Conservation (phyloP, 129 eudicot species). For the Artemisia tridentata region DNA sequence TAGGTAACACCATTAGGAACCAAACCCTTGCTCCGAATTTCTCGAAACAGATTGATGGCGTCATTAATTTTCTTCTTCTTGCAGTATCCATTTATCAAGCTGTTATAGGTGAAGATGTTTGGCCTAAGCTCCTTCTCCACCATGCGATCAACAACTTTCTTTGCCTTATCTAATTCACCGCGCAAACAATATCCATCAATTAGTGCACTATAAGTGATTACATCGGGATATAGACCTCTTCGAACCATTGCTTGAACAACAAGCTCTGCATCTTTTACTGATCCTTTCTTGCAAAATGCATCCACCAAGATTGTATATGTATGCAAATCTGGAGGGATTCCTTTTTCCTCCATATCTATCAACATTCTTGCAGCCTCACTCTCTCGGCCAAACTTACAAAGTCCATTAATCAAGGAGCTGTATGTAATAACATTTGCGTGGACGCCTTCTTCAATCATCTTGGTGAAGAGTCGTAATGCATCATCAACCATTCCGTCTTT, state of each 20-base stretch:
- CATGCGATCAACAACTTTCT: constrained; percentile 2
- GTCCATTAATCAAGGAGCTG: constrained; percentile 33
- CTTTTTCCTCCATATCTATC: constrained; percentile 22
- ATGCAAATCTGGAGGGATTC: constrained; percentile 13
- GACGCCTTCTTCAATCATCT: constrained; percentile 34
- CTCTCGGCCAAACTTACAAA: constrained; percentile 28
- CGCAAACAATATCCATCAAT: too few species aligned
- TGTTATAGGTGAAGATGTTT: constrained; percentile 15
- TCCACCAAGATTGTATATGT: constrained; percentile 25
- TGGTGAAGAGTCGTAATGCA: constrained; percentile 14
- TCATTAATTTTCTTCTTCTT: too few species aligned
- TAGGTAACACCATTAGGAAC: background rate
- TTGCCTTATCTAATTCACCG: constrained; percentile 21
- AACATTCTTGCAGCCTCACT: constrained; percentile 22
- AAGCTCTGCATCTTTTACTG: too few species aligned
- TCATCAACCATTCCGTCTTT: background rate
- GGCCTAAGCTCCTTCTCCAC: background rate
- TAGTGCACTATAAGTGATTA: too few species aligned
- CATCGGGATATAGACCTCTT: too few species aligned
- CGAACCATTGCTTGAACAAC: too few species aligned
- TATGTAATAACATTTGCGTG: constrained; percentile 31
- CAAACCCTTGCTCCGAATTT: constrained; percentile 26
- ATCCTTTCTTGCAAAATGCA: too few species aligned
- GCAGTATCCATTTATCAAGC: background rate
- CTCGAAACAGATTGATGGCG: constrained; percentile 1